Percentiles rank a stretch among this genome's conserved stretches.
phyloP scores from a whole-genome alignment of 148 eudicot species.

The Nepenthes gracilis region DNA sequence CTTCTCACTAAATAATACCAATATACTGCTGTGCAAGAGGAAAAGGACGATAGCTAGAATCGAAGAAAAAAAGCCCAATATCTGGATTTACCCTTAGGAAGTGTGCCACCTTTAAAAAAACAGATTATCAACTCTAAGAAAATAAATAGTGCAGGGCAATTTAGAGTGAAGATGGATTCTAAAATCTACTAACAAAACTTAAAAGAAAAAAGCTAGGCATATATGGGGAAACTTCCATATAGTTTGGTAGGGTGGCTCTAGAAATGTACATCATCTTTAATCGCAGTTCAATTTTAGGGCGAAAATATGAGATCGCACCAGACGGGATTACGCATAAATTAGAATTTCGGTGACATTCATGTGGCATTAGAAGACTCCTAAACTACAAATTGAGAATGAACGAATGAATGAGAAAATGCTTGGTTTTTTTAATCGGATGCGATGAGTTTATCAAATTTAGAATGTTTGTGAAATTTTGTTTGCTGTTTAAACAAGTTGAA shows the following conservation, averaged over 20 bases:
- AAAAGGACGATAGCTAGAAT: slow-evolving; percentile 96
- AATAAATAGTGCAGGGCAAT: background rate
- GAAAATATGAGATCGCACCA: too few relatives aligned
- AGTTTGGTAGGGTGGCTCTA: slow-evolving; percentile 94
- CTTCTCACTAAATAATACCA: slow-evolving; percentile 82
- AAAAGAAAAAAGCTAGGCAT: background rate
- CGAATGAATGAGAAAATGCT: too few relatives aligned
- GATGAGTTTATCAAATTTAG: too few relatives aligned
- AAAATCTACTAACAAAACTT: background rate
- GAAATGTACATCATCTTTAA: slow-evolving; percentile 97
- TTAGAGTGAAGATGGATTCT: background rate
- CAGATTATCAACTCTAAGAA: slow-evolving; percentile 2
- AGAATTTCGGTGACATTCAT: too few relatives aligned
- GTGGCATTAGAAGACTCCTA: too few relatives aligned
- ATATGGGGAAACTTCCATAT: slow-evolving; percentile 56
- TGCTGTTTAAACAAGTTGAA: too few relatives aligned
- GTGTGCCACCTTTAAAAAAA: slow-evolving; percentile 65
- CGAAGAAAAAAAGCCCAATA: slow-evolving; percentile 88
- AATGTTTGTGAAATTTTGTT: too few relatives aligned
- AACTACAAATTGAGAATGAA: too few relatives aligned
- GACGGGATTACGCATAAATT: too few relatives aligned
- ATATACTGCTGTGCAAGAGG: slow-evolving; percentile 97
- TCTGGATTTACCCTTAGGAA: slow-evolving; percentile 96
- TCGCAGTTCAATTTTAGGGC: too few relatives aligned
- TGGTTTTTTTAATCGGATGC: too few relatives aligned